Evolutionary conservation across 441 rosid genomes (phyloP).

Genomic region (Viola pubescens): DNA sequence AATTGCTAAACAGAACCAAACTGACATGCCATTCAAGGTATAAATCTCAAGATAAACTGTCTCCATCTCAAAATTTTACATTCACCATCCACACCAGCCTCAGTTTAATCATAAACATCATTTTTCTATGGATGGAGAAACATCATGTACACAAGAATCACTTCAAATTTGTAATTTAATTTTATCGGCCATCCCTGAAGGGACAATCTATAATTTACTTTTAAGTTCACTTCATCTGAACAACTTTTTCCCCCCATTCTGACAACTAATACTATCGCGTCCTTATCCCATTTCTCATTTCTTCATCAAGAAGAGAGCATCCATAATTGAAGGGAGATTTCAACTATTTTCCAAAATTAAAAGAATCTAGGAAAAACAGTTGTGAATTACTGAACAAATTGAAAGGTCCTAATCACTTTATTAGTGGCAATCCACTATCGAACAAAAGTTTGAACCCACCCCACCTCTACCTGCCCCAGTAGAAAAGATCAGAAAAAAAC

Average conservation of each 20-base stretch:
- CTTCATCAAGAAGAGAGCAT: slow-evolving; percentile 8
- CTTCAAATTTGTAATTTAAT: too few species aligned
- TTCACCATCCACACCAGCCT: slow-evolving; percentile 1
- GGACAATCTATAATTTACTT: not conserved
- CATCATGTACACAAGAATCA: not conserved
- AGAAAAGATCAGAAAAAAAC: slow-evolving; percentile 16
- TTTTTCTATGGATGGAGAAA: slow-evolving; percentile 5
- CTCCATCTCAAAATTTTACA: not conserved
- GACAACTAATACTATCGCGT: slow-evolving; percentile 4
- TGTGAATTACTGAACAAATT: slow-evolving; percentile 4
- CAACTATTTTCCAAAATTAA: not conserved
- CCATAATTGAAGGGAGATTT: not conserved
- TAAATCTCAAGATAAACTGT: slow-evolving; percentile 1
- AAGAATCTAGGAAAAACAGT: not conserved
- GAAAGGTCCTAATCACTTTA: slow-evolving; percentile 18
- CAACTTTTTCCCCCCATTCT: not conserved
- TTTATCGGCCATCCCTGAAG: too few species aligned
- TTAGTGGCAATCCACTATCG: slow-evolving; percentile 13
- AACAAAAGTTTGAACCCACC: slow-evolving; percentile 21
- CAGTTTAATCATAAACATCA: not conserved
- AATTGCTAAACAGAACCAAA: not conserved
- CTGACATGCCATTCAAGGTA: not conserved
- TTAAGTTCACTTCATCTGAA: slow-evolving; percentile 8
- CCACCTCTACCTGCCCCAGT: slow-evolving; percentile 24
- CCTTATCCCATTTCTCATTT: not conserved